A percentile compares a stretch with the other conserved stretches of the same genome.
Evolutionary conservation across 2,329 filamentous ascomycete species (phyloP).

Genomic region (Hawksworthiomyces lignivorus): DNA sequence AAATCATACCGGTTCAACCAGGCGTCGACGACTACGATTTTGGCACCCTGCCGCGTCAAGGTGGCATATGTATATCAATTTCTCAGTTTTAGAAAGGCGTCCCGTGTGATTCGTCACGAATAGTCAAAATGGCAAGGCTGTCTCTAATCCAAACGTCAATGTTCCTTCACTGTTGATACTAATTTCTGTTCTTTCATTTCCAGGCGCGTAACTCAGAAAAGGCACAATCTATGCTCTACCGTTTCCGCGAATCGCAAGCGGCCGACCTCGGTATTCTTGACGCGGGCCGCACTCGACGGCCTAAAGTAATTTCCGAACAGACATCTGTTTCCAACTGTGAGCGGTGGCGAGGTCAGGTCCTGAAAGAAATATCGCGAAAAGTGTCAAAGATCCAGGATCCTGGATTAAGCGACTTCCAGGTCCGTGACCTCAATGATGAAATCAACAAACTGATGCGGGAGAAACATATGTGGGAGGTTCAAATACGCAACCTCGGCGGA

Average conservation of each 20-base stretch:
- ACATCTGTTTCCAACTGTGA: slow-evolving; percentile 80
- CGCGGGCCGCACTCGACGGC: slow-evolving; percentile 78
- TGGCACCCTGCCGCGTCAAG: too few species aligned
- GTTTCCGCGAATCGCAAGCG: slow-evolving; percentile 95
- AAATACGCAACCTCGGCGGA: slow-evolving; percentile 90
- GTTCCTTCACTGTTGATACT: too few species aligned
- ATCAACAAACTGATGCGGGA: slow-evolving; percentile 99
- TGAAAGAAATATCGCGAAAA: slow-evolving; percentile 95
- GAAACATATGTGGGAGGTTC: slow-evolving; percentile 98
- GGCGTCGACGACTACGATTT: too few species aligned
- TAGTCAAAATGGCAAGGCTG: too few species aligned
- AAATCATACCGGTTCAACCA: too few species aligned
- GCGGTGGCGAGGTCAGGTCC: slow-evolving; percentile 95
- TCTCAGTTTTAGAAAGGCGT: too few species aligned
- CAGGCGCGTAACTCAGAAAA: slow-evolving; percentile 97
- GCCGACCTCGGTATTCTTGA: slow-evolving; percentile 95
- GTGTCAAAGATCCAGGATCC: slow-evolving; percentile 91
- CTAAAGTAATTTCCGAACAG: slow-evolving; percentile 83
- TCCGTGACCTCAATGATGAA: slow-evolving; percentile 95
- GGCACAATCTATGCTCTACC: slow-evolving; percentile 99
- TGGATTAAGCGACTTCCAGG: slow-evolving; percentile 89
- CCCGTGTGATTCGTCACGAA: too few species aligned
- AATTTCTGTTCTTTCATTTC: too few species aligned
- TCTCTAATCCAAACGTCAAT: too few species aligned
- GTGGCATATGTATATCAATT: too few species aligned